Base-by-base conservation (phyloP, 768 basidiomycete species). In the Rhizopogon rudus region DNA sequence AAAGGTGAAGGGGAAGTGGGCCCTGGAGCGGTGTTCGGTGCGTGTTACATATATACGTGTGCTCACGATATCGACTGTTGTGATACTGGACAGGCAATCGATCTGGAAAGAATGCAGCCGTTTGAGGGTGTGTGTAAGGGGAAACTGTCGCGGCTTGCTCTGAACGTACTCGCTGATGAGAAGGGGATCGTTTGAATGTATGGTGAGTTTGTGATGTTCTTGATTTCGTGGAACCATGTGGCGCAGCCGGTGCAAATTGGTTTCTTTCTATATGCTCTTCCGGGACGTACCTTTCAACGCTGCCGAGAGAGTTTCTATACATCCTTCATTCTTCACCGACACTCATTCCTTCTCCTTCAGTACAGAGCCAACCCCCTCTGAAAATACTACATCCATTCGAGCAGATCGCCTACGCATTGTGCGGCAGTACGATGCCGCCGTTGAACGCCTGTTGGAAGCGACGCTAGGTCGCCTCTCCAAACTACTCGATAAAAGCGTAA, bases 301-400 rank as follows among this genome's bases (percentile, higher is more conserved):
- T 61, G 65, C 0, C 54, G 60, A 57, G 28, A 12, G 51, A 37
- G 44, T 65, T 67, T 17, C 17, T 25, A 25, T 25, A 25, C 25
- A 25, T 25, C 3, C 25, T 25, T 25, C 25, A 37, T 31, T 3
- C 41, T 13, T 33, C 8, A 7, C n/a, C 28, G 28, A 10, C 28
- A 10, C 28, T 49, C 20, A 25, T 45, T 39, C 5, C 28, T 46
- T 3, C 25, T 40, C n/a, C 7, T 37, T 37, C 5, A 10, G 17
- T 25, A 29, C 46, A 69, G 68, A 69, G 52, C 69, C 69, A 28
- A 64, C 63, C 1, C 68, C 68, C 1, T 64, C 69, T 3, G 51
- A 59, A 28, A 54, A 55, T 1, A 64, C 64, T 12, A 12, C 59
- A 13, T 52, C 57, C 20, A 64, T 61, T 58, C 68, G 68, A 1